These are phyloP conservation scores for Kuraishia ogatae DNA, from an alignment of 805 yeast species.

Conservation along the genomic window DNA sequence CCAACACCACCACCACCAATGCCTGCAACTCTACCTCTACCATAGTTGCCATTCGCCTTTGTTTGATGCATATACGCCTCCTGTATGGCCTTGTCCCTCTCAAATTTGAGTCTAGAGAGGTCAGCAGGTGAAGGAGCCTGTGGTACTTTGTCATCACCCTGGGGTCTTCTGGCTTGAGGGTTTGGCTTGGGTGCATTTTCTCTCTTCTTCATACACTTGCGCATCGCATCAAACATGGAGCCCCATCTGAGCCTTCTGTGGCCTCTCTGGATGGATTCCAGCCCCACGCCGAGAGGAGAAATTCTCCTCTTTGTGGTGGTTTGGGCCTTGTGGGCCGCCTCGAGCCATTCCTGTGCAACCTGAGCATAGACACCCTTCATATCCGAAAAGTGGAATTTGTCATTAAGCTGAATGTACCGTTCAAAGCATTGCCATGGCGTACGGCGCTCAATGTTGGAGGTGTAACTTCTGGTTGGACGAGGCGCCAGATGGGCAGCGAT, in stretches of 20 bases:
- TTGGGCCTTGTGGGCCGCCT: constrained; percentile 83
- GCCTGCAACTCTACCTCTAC: constrained; percentile 1
- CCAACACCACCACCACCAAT: neutral
- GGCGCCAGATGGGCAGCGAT: constrained; percentile 75
- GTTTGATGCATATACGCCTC: constrained; percentile 46
- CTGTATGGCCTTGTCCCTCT: constrained; percentile 78
- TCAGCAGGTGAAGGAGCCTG: constrained; percentile 79
- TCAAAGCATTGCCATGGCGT: constrained; percentile 99
- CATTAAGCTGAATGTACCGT: constrained; percentile 86
- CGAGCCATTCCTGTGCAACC: constrained; percentile 85
- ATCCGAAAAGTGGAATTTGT: constrained; percentile 77
- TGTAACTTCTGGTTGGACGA: constrained; percentile 58
- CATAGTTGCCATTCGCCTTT: constrained; percentile 2
- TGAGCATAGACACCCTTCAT: constrained; percentile 82
- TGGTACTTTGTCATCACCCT: constrained; percentile 30
- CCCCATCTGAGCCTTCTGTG: constrained; percentile 92
- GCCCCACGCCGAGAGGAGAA: constrained; percentile 88
- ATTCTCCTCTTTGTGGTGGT: constrained; percentile 82
- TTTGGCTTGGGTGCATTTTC: constrained; percentile 66
- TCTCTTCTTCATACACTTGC: constrained; percentile 83
- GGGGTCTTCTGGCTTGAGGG: constrained; percentile 27
- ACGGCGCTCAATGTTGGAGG: constrained; percentile 85
- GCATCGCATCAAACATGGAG: constrained; percentile 90
- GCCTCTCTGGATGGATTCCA: constrained; percentile 88
- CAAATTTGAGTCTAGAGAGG: constrained; percentile 72